phyloP scores from a whole-genome alignment of 2,329 filamentous ascomycete genomes.

The Aspergillus novofumigatus region DNA sequence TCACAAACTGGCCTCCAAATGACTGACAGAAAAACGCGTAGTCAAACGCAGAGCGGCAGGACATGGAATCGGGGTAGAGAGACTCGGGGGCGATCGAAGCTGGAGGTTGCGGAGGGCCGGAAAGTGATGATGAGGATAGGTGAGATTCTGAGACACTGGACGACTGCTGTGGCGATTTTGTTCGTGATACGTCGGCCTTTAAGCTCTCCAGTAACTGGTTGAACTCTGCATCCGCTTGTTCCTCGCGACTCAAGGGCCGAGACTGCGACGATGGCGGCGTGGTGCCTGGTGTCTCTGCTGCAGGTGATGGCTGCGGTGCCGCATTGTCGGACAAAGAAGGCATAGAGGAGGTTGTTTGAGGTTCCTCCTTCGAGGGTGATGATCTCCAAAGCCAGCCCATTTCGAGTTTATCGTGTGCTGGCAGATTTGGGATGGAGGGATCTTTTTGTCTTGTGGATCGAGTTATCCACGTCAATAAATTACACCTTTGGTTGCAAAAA shows the following conservation, averaged over 20 bases:
- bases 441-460: background rate
- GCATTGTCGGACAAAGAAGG: constrained; percentile 3
- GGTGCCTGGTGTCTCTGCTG: constrained; percentile 10
- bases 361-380: constrained; percentile 24
- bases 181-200: constrained; percentile 30
- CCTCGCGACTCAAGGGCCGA: constrained; percentile 36
- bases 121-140: constrained; percentile 7
- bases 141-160: constrained; percentile 5
- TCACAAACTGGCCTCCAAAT: constrained; percentile 84
- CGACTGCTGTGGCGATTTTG: constrained; percentile 6
- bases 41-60: constrained; percentile 87
- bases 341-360: constrained; percentile 12
- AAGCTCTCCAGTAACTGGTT: constrained; percentile 50
- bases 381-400: constrained; percentile 49
- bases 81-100: constrained; percentile 56
- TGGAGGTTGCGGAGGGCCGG: constrained; percentile 14
- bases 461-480: background rate
- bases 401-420: constrained; percentile 7
- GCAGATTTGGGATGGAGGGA: background rate
- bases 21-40: constrained; percentile 91
- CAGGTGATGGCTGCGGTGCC: background rate
- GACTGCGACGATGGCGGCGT: constrained; percentile 19
- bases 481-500: background rate
- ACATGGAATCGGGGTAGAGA: constrained; percentile 76
- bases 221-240: constrained; percentile 53